Evolutionary conservation across 192 early-diverging fungal species (phyloP).

Genomic region (Phlyctochytrium bullatum): DNA sequence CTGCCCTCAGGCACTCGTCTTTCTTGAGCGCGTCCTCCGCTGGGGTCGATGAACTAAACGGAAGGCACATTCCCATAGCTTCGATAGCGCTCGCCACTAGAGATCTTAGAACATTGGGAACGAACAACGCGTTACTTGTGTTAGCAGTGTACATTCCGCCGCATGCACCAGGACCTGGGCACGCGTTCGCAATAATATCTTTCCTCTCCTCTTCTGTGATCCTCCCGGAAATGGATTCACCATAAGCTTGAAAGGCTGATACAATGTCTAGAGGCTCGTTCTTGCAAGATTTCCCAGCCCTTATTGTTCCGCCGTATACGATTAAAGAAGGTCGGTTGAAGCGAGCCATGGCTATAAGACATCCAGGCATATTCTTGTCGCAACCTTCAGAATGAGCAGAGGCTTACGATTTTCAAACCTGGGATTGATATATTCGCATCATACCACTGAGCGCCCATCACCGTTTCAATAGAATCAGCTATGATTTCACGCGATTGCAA

Average conservation of each 20-base stretch:
- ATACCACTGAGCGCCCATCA: constrained; percentile 98
- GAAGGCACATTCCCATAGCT: constrained; percentile 95
- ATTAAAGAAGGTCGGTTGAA: constrained; percentile 95
- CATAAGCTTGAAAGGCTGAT: constrained; percentile 96
- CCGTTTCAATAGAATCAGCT: constrained; percentile 98
- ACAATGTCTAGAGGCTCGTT: constrained; percentile 84
- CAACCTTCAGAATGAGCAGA: constrained; percentile 35
- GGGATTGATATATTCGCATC: constrained; percentile 98
- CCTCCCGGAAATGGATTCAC: constrained; percentile 85
- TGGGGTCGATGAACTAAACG: constrained; percentile 94
- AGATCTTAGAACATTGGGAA: not conserved
- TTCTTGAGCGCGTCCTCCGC: constrained; percentile 84
- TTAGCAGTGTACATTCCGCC: constrained; percentile 99
- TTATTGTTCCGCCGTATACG: constrained; percentile 98
- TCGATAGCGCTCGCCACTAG: constrained; percentile 94
- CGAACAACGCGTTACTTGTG: constrained; percentile 59
- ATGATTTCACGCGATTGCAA: constrained; percentile 97
- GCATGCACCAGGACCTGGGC: constrained; percentile 91
- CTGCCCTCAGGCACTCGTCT: constrained; percentile 83
- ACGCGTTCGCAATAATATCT: constrained; percentile 51
- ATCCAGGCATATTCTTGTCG: constrained; percentile 96
- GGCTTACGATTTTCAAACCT: constrained; percentile 37
- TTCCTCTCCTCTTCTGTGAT: constrained; percentile 83
- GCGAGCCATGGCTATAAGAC: constrained; percentile 93
- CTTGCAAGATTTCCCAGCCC: constrained; percentile 64